Percentiles rank a stretch among this genome's conserved stretches.
Conservation (phyloP, 176 grass and related monocot species). For the Eremochloa ophiuroides region DNA sequence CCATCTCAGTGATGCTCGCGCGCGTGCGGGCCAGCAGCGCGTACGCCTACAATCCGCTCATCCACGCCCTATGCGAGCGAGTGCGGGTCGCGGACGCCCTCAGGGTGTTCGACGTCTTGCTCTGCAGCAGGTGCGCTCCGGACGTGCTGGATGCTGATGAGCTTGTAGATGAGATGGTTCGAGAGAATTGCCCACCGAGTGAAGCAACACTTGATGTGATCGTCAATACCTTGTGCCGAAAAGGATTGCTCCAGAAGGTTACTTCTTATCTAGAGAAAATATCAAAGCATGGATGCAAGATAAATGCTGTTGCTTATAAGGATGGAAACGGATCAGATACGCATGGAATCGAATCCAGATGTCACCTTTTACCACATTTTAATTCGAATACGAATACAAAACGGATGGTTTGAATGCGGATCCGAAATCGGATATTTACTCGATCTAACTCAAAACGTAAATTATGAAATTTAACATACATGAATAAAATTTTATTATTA, state of each 20-base stretch:
- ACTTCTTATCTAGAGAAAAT: constrained; percentile 45
- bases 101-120: constrained; percentile 57
- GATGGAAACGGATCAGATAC: too few relatives aligned
- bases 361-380: too few relatives aligned
- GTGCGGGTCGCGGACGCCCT: constrained; percentile 46
- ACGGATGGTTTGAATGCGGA: too few relatives aligned
- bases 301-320: constrained; percentile 41
- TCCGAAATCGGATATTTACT: too few relatives aligned
- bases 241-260: constrained; percentile 36
- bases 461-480: too few relatives aligned
- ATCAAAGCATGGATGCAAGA: constrained; percentile 44
- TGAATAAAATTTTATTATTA: too few relatives aligned
- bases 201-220: constrained; percentile 53
- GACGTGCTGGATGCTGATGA: constrained; percentile 58
- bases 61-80: constrained; percentile 52
- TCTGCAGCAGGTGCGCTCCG: constrained; percentile 44
- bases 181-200: constrained; percentile 35
- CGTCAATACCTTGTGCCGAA: constrained; percentile 43
- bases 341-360: too few relatives aligned
- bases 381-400: too few relatives aligned
- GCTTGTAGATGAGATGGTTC: constrained; percentile 47
- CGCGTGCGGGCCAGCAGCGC: constrained; percentile 33
- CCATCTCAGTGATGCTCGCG: too few relatives aligned
- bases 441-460: too few relatives aligned
- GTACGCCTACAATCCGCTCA: constrained; percentile 65